Base-by-base conservation (phyloP, 2,329 filamentous ascomycete genomes). In the Ascochyta rabiei region DNA sequence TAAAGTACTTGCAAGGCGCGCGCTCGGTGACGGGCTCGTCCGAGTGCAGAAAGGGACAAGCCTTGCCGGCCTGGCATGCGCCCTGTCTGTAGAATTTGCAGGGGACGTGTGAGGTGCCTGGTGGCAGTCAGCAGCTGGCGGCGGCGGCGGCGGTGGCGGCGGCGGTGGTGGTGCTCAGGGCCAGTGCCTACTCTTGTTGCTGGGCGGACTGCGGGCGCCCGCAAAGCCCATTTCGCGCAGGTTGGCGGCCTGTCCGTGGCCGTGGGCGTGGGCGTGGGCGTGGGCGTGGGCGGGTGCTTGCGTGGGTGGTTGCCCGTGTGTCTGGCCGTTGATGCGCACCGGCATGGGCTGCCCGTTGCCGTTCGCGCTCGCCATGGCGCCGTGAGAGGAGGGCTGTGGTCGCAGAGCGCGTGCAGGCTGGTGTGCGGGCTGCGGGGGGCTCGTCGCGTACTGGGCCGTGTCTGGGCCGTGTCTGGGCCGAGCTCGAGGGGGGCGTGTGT, bases 71-170 rank as follows among this genome's bases (percentile, higher is more conserved):
- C 83, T 98, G 93, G 77, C 95, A 99, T 69, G 91, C 88, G 75
- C 93, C 93, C 80, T 96, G 91, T 48, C 92, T 88, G 78, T 95
- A 99, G 89, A 99, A 99, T 83, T 98, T 98, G 89, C 95, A 99
- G 34, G 95, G 95, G 39, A 99, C 95, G 80, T 98, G 95, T 59
- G 93, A 89, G 16, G 95, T 96, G 77, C 96, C 93, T 97, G 57
- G 57, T 37, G 28, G 41, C 40, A 60, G 70, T 69, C 52, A 71
- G 63, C 57, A 54, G 34, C 40, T 18, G 38, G 31, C 13, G 13
- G 19, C 18, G 12, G n/a, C n/a, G n/a, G n/a, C n/a, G n/a, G n/a
- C n/a, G n/a, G n/a, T n/a, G n/a, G n/a, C n/a, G n/a, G n/a, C n/a
- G n/a, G n/a, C n/a, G n/a, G n/a, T n/a, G n/a, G n/a, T n/a, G n/a